These are phyloP conservation scores for Tricholomella constricta DNA, from an alignment of 768 basidiomycete species.

Conservation along the genomic window DNA sequence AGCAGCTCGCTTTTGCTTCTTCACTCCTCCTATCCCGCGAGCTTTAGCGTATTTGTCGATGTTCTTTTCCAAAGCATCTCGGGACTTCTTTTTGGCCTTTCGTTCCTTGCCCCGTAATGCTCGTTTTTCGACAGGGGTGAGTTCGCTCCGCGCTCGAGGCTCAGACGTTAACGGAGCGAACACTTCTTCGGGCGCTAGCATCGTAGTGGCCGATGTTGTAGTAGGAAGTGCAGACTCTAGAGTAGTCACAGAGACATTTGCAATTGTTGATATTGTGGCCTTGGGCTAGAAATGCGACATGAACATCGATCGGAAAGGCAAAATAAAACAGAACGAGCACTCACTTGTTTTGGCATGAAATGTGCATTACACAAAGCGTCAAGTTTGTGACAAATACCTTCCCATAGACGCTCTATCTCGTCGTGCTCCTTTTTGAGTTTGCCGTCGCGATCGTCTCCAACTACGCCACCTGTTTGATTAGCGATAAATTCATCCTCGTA, in stretches of 20 bases:
- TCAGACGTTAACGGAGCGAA: slow-evolving; percentile 60
- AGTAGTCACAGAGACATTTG: slow-evolving; percentile 78
- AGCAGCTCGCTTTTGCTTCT: slow-evolving; percentile 84
- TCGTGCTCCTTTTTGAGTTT: slow-evolving; percentile 88
- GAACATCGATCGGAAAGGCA: background rate
- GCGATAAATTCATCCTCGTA: slow-evolving; percentile 92
- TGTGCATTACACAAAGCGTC: slow-evolving; percentile 95
- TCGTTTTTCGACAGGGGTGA: slow-evolving; percentile 85
- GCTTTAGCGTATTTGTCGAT: slow-evolving; percentile 64
- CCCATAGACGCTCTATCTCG: slow-evolving; percentile 84
- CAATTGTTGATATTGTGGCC: slow-evolving; percentile 79
- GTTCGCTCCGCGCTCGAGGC: slow-evolving; percentile 70
- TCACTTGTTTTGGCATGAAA: slow-evolving; percentile 90
- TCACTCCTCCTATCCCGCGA: slow-evolving; percentile 55
- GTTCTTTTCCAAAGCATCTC: slow-evolving; percentile 62
- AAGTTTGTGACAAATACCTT: slow-evolving; percentile 80
- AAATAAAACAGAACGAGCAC: slow-evolving; percentile 21
- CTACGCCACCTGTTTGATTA: slow-evolving; percentile 54
- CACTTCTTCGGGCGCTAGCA: slow-evolving; percentile 94
- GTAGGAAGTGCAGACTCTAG: slow-evolving; percentile 93
- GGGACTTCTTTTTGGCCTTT: slow-evolving; percentile 70
- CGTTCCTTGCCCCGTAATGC: slow-evolving; percentile 65
- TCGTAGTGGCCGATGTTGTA: slow-evolving; percentile 67
- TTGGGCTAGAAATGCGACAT: slow-evolving; percentile 64
- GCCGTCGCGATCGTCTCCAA: slow-evolving; percentile 80